phyloP scores from a whole-genome alignment of 2,329 filamentous ascomycete genomes.

The Venturia asperata region DNA sequence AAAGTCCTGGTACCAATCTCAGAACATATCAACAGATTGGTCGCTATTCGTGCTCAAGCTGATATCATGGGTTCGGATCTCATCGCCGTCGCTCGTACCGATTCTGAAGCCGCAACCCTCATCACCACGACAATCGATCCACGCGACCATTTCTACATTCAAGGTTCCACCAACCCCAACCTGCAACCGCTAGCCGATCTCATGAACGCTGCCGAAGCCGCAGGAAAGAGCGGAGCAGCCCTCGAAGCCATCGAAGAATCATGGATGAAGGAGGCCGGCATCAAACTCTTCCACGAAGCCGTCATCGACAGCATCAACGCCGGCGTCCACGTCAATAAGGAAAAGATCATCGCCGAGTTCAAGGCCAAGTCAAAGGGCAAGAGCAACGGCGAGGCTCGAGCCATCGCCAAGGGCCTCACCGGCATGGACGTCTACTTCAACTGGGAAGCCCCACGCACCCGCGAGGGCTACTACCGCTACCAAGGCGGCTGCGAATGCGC shows the following conservation, averaged over 20 bases:
- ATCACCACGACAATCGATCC: constrained; percentile 95
- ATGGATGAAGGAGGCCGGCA: constrained; percentile 70
- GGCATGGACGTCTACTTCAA: constrained; percentile 83
- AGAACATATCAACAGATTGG: constrained; percentile 96
- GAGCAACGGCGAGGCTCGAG: constrained; percentile 73
- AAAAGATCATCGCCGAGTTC: constrained; percentile 61
- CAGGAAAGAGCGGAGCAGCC: constrained; percentile 70
- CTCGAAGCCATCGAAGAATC: constrained; percentile 89
- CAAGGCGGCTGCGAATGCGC: constrained; percentile 87
- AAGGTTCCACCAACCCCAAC: constrained; percentile 78
- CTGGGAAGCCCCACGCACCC: constrained; percentile 88
- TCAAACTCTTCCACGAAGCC: constrained; percentile 87
- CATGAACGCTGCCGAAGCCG: constrained; percentile 76
- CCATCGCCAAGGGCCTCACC: constrained; percentile 67
- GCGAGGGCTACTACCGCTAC: constrained; percentile 93
- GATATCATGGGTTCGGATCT: constrained; percentile 97
- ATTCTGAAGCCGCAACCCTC: constrained; percentile 94
- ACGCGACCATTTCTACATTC: constrained; percentile 89
- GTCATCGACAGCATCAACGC: constrained; percentile 75
- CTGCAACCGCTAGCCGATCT: constrained; percentile 82
- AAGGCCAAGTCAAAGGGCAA: constrained; percentile 65
- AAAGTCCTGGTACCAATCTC: constrained; percentile 95
- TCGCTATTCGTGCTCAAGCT: constrained; percentile 93
- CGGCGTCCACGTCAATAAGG: constrained; percentile 60
- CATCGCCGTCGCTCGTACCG: constrained; percentile 84